These are phyloP conservation scores for Pseudonitzschia multiseries DNA, from an alignment of 108 stramenopile species.

Conservation along the genomic window DNA sequence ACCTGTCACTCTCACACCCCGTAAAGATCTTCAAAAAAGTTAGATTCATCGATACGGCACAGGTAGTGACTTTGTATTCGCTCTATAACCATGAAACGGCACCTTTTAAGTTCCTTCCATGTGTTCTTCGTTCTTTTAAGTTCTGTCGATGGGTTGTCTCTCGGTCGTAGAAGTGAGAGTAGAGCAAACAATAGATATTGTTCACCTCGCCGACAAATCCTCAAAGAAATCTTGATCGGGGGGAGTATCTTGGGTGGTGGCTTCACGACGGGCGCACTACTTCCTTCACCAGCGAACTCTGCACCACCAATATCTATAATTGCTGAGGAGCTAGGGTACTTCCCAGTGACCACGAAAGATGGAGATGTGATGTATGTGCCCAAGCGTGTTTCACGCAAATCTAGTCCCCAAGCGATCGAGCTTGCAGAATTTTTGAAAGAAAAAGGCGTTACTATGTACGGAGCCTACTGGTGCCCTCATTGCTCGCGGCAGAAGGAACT, in stretches of 20 bases:
- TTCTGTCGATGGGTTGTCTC: too few species aligned
- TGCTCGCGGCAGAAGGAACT: constrained; percentile 80
- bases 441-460: constrained; percentile 64
- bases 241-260: background rate
- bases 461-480: constrained; percentile 90
- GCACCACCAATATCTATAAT: constrained; percentile 84
- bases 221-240: background rate
- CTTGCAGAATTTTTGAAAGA: constrained; percentile 50
- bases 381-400: constrained; percentile 55
- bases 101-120: too few species aligned
- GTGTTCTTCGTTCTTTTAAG: too few species aligned
- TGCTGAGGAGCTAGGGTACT: constrained; percentile 88
- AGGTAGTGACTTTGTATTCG: too few species aligned
- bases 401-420: constrained; percentile 67
- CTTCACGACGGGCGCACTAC: background rate
- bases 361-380: constrained; percentile 70
- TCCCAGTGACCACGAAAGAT: constrained; percentile 63
- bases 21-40: too few species aligned
- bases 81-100: too few species aligned
- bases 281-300: constrained; percentile 33
- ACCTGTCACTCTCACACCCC: too few species aligned
- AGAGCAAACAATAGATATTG: background rate
- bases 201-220: background rate
- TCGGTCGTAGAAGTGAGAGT: too few species aligned
- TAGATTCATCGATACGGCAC: too few species aligned